Percentiles rank a stretch among this genome's conserved stretches.
Conservation (phyloP, 176 grass and related monocot genomes). For the Pontederia crassipes region DNA sequence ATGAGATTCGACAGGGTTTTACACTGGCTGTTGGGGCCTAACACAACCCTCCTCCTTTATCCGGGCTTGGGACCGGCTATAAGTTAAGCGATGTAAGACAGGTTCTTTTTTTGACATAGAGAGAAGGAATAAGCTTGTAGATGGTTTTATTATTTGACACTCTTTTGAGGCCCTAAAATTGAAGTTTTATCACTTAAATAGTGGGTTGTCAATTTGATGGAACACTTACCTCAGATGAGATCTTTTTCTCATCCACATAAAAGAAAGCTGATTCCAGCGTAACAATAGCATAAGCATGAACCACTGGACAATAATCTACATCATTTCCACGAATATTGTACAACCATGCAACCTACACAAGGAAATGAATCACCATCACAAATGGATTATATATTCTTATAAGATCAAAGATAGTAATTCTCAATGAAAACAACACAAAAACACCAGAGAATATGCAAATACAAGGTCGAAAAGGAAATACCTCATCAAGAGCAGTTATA, state of each 20-base stretch:
- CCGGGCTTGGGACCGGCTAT: too few relatives aligned
- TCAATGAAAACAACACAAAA: constrained; percentile 12
- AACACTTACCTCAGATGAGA: constrained; percentile 62
- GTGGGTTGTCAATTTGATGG: neutral
- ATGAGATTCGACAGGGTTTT: too few relatives aligned
- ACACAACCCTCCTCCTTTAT: too few relatives aligned
- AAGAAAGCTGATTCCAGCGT: constrained; percentile 70
- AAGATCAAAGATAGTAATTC: constrained; percentile 9
- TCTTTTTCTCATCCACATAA: constrained; percentile 87
- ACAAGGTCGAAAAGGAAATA: constrained; percentile 8
- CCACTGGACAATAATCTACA: constrained; percentile 81
- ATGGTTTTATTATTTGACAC: too few relatives aligned
- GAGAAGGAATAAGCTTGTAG: too few relatives aligned
- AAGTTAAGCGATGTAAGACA: too few relatives aligned
- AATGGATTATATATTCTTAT: neutral
- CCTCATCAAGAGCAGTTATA: constrained; percentile 85
- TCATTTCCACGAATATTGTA: constrained; percentile 87
- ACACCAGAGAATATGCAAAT: neutral
- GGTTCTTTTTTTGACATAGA: too few relatives aligned
- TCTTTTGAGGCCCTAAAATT: too few relatives aligned
- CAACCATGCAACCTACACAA: constrained; percentile 78
- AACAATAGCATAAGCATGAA: constrained; percentile 95
- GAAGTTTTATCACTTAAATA: too few relatives aligned
- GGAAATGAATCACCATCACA: neutral
- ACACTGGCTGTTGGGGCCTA: too few relatives aligned